Base-by-base conservation (phyloP, 1,284 basidiomycete genomes). In the Sphaerobolus stellatus region DNA sequence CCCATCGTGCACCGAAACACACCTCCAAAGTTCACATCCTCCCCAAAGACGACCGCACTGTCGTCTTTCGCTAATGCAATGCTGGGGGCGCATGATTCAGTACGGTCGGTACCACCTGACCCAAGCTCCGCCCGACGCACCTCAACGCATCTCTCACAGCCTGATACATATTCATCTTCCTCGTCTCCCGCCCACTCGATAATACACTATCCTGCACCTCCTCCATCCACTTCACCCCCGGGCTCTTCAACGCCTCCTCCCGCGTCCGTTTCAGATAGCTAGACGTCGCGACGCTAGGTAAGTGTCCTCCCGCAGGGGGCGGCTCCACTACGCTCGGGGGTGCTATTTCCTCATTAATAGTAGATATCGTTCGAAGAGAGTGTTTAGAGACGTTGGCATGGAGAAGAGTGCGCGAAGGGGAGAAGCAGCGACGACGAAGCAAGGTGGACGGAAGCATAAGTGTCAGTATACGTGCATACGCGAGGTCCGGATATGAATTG, bases 1-100 rank as follows among this genome's bases (percentile, higher is more conserved):
- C 94, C 94, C 88, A 90, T 88, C 0, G 88, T 89, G 60, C 88
- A 92, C 56, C 94, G 80, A 67, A 98, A 97, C 3, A 97, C 94
- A 5, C 94, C 94, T 16, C 94, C 94, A 61, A 96, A 96, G 2
- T 90, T 88, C 45, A 96, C 92, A 61, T 96, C 93, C 68, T 84
- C 93, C n/a, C 95, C 94, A 64, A 98, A 97, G 0, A 97, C 85
- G 9, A 94, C 85, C 0, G 94, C 84, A 45, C 77, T 89, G 41
- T 94, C 88, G 65, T 98, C 93, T 62, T 90, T 92, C 40, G 78
- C 74, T n/a, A 96, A 70, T 3, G 88, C 89, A 55, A 88, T 90
- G 52, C 92, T 92, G 60, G 14, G 1, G 49, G n/a, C 47, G n/a
- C n/a, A n/a, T n/a, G n/a, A n/a, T n/a, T n/a, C n/a, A n/a, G n/a